These are phyloP conservation scores for Chytriomyces sp. DNA, from an alignment of 192 early-diverging fungal species.

Conservation along the genomic window DNA sequence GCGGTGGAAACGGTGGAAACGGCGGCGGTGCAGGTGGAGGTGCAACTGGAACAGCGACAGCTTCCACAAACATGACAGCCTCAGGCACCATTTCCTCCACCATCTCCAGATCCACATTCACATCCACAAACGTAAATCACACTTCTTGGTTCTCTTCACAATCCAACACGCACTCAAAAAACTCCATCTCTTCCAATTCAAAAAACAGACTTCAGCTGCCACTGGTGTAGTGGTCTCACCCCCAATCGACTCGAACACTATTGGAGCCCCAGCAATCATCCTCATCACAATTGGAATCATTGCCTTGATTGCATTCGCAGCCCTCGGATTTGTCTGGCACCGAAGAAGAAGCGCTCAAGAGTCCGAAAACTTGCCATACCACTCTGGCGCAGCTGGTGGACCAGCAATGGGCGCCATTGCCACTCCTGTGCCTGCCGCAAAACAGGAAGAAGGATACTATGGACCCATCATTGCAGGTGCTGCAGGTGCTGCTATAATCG, in stretches of 20 bases:
- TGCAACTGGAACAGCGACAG: constrained; percentile 10
- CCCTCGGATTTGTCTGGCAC: neutral
- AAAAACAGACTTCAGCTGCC: neutral
- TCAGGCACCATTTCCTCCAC: neutral
- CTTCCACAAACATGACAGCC: neutral
- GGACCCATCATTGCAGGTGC: neutral
- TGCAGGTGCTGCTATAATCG: neutral
- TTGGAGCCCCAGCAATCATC: constrained; percentile 24
- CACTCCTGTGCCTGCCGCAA: neutral
- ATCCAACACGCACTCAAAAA: neutral
- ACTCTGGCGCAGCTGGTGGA: neutral
- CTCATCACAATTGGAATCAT: constrained; percentile 6
- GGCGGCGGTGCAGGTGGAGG: neutral
- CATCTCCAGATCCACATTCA: neutral
- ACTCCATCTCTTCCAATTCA: neutral
- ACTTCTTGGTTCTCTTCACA: neutral
- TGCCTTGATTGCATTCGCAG: neutral
- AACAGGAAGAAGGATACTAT: neutral
- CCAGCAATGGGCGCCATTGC: neutral
- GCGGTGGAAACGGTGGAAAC: neutral
- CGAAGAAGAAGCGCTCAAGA: neutral
- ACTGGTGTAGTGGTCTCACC: neutral
- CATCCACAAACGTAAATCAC: neutral
- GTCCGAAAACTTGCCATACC: neutral
- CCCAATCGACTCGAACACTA: neutral